phyloP scores from a whole-genome alignment of 768 basidiomycete genomes.

The Trametes cingulata region DNA sequence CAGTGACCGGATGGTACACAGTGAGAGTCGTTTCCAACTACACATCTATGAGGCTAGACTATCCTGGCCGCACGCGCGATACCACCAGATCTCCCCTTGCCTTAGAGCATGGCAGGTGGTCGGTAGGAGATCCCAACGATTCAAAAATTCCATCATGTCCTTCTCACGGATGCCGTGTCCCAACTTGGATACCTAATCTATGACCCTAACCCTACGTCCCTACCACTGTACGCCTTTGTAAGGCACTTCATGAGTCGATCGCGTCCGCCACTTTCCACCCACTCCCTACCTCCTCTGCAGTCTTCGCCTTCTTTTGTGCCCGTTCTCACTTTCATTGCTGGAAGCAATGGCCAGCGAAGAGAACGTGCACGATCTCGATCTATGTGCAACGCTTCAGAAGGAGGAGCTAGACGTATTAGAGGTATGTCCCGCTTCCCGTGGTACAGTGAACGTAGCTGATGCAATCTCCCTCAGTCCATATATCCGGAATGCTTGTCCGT shows the following conservation, averaged over 20 bases:
- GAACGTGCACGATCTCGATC: conserved; percentile 6
- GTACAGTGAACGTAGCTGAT: neutral
- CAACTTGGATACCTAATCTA: neutral
- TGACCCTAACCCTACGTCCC: neutral
- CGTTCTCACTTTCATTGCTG: neutral
- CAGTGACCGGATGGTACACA: too few species aligned
- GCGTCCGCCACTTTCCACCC: neutral
- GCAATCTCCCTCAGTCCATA: conserved; percentile 54
- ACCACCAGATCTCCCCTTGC: too few species aligned
- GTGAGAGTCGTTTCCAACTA: too few species aligned
- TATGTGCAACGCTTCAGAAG: conserved; percentile 38
- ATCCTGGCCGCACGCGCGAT: too few species aligned
- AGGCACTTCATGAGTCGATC: neutral
- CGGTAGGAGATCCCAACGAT: neutral
- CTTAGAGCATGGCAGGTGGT: too few species aligned
- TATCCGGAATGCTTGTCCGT: conserved; percentile 69
- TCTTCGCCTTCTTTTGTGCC: neutral
- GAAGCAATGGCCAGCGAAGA: neutral
- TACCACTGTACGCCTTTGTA: too few species aligned
- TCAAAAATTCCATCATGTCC: neutral
- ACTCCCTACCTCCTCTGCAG: neutral
- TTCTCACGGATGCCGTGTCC: neutral
- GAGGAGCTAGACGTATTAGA: conserved; percentile 67
- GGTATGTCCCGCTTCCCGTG: conserved; percentile 37
- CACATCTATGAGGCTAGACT: too few species aligned